Conservation (phyloP, 257 asterid genomes). For the Haberlea rhodopensis region DNA sequence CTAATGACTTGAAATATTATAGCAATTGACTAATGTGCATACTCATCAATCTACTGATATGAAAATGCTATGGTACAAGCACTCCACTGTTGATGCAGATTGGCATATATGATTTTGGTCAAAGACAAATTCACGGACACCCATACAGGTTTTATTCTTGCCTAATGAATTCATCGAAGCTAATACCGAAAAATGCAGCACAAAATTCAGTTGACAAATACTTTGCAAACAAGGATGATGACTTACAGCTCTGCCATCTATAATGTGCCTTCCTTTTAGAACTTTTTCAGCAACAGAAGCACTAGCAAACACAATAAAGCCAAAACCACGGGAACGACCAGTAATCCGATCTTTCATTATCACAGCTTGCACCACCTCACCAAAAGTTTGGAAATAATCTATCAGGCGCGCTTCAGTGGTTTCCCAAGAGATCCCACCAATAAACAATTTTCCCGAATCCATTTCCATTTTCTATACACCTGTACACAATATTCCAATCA, state of each 20-base stretch:
- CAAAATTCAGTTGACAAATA: conserved; percentile 11
- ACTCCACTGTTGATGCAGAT: neutral
- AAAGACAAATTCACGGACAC: neutral
- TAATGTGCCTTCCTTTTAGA: conserved; percentile 71
- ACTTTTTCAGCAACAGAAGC: conserved; percentile 85
- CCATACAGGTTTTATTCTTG: conserved; percentile 1
- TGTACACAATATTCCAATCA: conserved; percentile 28
- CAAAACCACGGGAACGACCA: conserved; percentile 97
- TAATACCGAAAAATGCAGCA: conserved; percentile 11
- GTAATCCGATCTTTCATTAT: conserved; percentile 91
- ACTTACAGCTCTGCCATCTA: conserved; percentile 93
- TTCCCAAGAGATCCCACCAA: conserved; percentile 99
- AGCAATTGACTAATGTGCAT: neutral
- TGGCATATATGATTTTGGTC: neutral
- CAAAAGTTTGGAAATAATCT: conserved; percentile 73
- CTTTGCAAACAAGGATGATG: conserved; percentile 7
- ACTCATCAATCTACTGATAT: neutral
- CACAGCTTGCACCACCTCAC: conserved; percentile 83
- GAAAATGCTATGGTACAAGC: conserved; percentile 23
- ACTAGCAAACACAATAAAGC: conserved; percentile 77
- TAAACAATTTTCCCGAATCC: conserved; percentile 75
- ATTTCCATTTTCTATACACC: conserved; percentile 74
- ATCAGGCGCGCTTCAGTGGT: conserved; percentile 79
- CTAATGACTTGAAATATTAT: too few species aligned
- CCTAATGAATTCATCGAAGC: neutral